phyloP scores from a whole-genome alignment of 139 green algal genomes.

The Volvox reticuliferus region DNA sequence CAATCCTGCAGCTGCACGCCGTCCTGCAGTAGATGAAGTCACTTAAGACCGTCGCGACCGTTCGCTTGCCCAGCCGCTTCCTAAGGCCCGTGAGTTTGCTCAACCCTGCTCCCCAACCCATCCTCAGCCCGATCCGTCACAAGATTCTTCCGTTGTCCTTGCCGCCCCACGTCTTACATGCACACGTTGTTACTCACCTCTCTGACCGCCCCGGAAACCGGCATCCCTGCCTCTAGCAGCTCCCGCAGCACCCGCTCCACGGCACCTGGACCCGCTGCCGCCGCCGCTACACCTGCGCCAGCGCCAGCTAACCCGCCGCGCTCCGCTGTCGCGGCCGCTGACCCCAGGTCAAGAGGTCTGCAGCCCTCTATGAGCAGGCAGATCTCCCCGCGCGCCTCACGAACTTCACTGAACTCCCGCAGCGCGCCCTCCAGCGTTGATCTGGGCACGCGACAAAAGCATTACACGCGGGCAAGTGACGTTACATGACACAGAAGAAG shows the following conservation, averaged over 20 bases:
- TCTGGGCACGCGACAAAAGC: constrained; percentile 12
- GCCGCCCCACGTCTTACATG: too few relatives aligned
- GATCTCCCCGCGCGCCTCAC: constrained; percentile 73
- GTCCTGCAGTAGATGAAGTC: too few relatives aligned
- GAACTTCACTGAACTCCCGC: constrained; percentile 33
- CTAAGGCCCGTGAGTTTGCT: too few relatives aligned
- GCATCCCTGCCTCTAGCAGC: constrained; percentile 34
- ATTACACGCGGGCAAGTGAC: too few relatives aligned
- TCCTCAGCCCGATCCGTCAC: too few relatives aligned
- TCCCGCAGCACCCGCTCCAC: constrained; percentile 48
- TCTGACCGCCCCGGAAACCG: constrained; percentile 46
- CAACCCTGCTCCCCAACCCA: too few relatives aligned
- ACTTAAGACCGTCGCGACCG: too few relatives aligned
- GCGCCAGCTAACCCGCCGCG: not conserved
- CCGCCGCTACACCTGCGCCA: not conserved
- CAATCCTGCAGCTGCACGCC: too few relatives aligned
- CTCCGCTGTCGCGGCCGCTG: not conserved
- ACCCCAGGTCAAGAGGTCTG: not conserved
- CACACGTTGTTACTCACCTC: constrained; percentile 15
- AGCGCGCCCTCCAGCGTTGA: constrained; percentile 42
- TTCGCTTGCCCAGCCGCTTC: too few relatives aligned
- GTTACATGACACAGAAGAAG: not conserved
- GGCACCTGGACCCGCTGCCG: not conserved
- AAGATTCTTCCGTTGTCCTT: too few relatives aligned
- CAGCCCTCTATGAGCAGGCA: constrained; percentile 79